Evolutionary conservation across 1,284 basidiomycete species (phyloP), one percentile per base, ranked within the genome.

Genomic region (Afroboletus lepidellus): DNA sequence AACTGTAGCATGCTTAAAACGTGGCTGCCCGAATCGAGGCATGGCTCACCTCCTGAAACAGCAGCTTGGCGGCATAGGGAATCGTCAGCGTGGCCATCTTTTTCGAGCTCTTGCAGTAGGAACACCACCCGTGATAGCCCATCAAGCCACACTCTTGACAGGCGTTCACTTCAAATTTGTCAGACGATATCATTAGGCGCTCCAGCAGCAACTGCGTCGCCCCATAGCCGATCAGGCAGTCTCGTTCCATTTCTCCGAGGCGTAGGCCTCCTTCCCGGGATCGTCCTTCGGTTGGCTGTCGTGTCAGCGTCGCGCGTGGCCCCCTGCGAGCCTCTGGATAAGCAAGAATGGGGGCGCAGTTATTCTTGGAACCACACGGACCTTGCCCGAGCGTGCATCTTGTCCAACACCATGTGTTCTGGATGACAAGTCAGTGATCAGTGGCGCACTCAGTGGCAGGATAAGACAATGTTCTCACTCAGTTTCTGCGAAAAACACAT

Each of bases 381-480:
- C 91, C 92, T 88, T 44, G 95, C 94, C 57, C 97, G 87, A 58
- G 97, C 97, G 65, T 99, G 97, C 97, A 99, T 99, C 79, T 99
- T 99, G 77, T 98, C 95, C 86, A 97, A 92, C 55, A 98, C 95
- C 94, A 96, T 97, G 75, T 95, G 94, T 77, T 93, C 87, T 88
- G 52, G 11, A 39, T 48, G 49, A n/a, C 34, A 46, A 43, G 55
- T 62, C 48, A 65, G 58, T 69, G 64, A 51, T 46, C 51, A 47
- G 55, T 57, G 51, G 42, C 49, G 52, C 52, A 47, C 25, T 29
- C 13, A 23, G 18, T 4, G 29, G 46, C 47, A 29, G 18, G 29
- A 27, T 18, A 33, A 34, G 29, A 43, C 27, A 32, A 18, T 29
- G 46, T 51, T 66, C 86, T 73, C 68, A 90, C 87, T 91, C 50